These are phyloP conservation scores for Solanum virginianum DNA, from an alignment of 257 asterid genomes.

Conservation along the genomic window DNA sequence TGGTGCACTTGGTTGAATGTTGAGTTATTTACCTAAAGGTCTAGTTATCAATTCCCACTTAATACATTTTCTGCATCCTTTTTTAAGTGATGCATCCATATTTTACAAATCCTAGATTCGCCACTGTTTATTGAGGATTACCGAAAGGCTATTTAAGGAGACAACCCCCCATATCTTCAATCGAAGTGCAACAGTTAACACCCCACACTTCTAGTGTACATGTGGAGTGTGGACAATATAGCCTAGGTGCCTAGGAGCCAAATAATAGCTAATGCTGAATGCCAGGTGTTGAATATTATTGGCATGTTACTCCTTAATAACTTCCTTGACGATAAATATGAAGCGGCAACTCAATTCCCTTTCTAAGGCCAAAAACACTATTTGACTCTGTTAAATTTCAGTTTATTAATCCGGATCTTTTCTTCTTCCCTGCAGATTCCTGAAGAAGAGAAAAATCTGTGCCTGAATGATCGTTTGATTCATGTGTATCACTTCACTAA, in stretches of 20 bases:
- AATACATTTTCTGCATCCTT: neutral
- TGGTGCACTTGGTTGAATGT: neutral
- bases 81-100: neutral
- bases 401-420: neutral
- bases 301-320: neutral
- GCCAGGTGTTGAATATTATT: neutral
- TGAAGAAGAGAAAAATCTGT: slow-evolving; percentile 37
- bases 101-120: neutral
- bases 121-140: neutral
- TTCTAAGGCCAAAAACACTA: neutral
- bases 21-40: neutral
- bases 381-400: neutral
- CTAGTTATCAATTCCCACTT: neutral
- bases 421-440: slow-evolving; percentile 21
- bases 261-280: neutral
- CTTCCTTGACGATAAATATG: neutral
- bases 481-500: slow-evolving; percentile 46
- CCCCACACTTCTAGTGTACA: neutral
- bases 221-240: neutral
- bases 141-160: neutral
- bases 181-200: neutral
- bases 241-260: neutral
- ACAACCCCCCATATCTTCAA: neutral
- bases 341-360: neutral
- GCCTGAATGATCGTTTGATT: slow-evolving; percentile 32